Evolutionary conservation across 805 yeast genomes (phyloP).

Genomic region (Kluyveromyces aestuarii): DNA sequence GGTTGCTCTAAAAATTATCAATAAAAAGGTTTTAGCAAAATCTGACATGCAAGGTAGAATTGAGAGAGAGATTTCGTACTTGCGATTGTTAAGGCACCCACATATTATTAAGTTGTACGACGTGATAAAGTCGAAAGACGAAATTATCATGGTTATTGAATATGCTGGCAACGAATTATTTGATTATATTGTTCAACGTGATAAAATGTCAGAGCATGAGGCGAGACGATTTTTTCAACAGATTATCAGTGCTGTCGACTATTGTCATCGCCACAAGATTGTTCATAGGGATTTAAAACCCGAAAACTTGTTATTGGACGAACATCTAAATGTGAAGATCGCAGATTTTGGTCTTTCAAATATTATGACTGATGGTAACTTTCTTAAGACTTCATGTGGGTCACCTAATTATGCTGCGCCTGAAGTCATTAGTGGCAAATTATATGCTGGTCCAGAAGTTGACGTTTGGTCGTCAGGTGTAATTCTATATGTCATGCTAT

Average conservation of each 20-base stretch:
- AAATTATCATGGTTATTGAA: conserved; percentile 94
- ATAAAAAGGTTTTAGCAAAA: conserved; percentile 84
- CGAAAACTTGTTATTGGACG: conserved; percentile 83
- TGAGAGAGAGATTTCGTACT: conserved; percentile 87
- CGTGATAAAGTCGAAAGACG: conserved; percentile 90
- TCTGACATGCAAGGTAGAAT: conserved; percentile 96
- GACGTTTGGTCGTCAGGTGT: conserved; percentile 99
- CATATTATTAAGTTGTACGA: conserved; percentile 93
- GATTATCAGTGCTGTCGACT: conserved; percentile 91
- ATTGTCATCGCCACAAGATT: conserved; percentile 92
- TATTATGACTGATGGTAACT: conserved; percentile 96
- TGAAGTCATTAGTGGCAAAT: conserved; percentile 87
- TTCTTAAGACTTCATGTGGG: conserved; percentile 90
- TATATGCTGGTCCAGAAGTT: conserved; percentile 96
- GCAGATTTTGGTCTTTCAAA: conserved; percentile 94
- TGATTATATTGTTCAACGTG: conserved; percentile 90
- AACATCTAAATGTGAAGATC: conserved; percentile 82
- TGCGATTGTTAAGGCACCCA: conserved; percentile 84
- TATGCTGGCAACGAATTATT: conserved; percentile 94
- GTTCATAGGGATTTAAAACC: conserved; percentile 97
- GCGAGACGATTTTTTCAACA: conserved; percentile 93
- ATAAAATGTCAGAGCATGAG: conserved; percentile 84
- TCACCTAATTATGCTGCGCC: conserved; percentile 98
- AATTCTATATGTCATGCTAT: conserved; percentile 86
- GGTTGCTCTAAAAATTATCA: conserved; percentile 89